Base-by-base conservation (phyloP, 2,329 filamentous ascomycete species). In the Ascochyta pisi region DNA sequence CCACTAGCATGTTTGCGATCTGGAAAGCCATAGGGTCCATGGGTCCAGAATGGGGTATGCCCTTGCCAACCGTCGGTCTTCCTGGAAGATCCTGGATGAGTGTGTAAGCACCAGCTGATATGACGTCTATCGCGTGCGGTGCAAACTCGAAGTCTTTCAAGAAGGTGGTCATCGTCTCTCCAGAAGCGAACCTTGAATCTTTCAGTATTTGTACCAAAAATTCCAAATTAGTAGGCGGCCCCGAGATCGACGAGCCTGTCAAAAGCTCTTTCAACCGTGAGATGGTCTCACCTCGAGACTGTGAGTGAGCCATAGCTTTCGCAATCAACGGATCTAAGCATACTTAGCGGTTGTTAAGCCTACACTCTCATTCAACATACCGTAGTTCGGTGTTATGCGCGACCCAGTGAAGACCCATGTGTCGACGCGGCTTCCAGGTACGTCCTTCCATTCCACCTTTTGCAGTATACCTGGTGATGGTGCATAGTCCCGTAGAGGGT, bases 371-470 rank as follows among this genome's bases (percentile, higher is more conserved):
- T 13, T 40, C 16, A 34, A 23, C 62, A 57, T 68, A 75, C 83
- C 84, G 49, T 87, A 88, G 54, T 84, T 78, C 1, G 85, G 80
- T 5, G 83, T 83, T 35, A 89, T 78, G 3, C 77, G 80, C 2
- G 82, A 81, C 6, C 86, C 86, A 1, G 81, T 81, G 50, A 82
- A 79, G 1, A 88, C 78, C 86, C 86, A 89, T 0, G 85, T 88
- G 61, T 89, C 87, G 24, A 89, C 80, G 4, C 87, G 79, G 23
- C 81, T 76, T 4, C 78, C 78, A 0, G 77, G 61, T 0, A 78
- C 67, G 12, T 79, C 64, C n/a, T 82, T 79, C 80, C 85, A 88
- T 15, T 78, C 63, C 0, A 89, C 82, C 22, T 82, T 75, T 38
- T 86, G 84, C 2, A 89, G 70, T 1, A 82, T 71, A 1, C 87